These are phyloP conservation scores for Linaria vulgaris DNA, from an alignment of 257 asterid species.

Conservation along the genomic window DNA sequence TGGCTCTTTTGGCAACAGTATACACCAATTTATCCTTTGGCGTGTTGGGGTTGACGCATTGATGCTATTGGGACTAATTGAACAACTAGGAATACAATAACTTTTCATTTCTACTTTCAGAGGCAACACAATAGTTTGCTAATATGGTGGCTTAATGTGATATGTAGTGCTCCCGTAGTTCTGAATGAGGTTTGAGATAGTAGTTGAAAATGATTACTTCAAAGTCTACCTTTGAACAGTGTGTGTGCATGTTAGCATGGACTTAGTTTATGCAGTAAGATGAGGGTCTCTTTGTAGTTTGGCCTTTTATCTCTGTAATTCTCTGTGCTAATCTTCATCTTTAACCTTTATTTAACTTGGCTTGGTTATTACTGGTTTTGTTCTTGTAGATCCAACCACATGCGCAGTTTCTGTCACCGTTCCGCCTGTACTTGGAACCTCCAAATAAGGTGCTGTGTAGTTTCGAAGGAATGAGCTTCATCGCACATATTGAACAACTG, in stretches of 20 bases:
- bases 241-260: background rate
- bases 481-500: no score
- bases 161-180: background rate
- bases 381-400: constrained; percentile 67
- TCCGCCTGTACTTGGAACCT: constrained; percentile 69
- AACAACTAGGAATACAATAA: no score
- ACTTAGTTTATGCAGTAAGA: background rate
- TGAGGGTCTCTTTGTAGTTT: constrained; percentile 7
- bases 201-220: no score
- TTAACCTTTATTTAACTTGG: constrained; percentile 15
- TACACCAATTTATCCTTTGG: background rate
- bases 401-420: constrained; percentile 66
- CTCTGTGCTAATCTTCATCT: background rate
- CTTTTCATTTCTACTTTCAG: no score
- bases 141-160: background rate
- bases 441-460: constrained; percentile 54
- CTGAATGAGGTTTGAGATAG: background rate
- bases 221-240: constrained; percentile 1
- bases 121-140: background rate
- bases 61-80: constrained; percentile 13
- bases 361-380: constrained; percentile 26
- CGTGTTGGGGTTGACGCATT: background rate
- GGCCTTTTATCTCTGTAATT: constrained; percentile 15
- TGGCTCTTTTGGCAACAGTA: background rate
- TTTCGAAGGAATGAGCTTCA: no score